phyloP scores from a whole-genome alignment of 148 eudicot genomes.

The Amaranthus hypochondriacus region DNA sequence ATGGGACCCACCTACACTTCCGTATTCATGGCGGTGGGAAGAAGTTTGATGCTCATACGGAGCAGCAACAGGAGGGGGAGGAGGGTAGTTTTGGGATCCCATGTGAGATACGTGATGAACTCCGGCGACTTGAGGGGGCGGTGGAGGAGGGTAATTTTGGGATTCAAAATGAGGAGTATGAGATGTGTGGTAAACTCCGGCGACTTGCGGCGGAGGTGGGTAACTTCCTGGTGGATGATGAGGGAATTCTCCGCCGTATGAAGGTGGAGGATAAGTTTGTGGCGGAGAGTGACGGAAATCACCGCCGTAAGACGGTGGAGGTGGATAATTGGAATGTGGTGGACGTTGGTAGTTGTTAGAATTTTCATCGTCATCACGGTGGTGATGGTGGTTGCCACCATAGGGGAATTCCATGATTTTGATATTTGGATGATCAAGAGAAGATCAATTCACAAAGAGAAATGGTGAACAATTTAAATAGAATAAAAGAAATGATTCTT shows the following conservation, averaged over 20 bases:
- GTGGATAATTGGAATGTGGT: neutral
- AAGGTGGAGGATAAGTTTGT: conserved; percentile 5
- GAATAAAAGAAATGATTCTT: too few species aligned
- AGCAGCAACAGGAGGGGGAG: neutral
- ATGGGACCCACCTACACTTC: neutral
- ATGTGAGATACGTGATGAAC: conserved; percentile 22
- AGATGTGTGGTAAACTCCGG: conserved; percentile 22
- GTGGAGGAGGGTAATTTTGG: conserved; percentile 30
- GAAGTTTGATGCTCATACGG: neutral
- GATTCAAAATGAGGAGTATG: conserved; percentile 16
- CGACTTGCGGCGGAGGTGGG: conserved; percentile 23
- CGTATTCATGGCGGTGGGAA: neutral
- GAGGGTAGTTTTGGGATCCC: conserved; percentile 12
- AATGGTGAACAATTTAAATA: neutral
- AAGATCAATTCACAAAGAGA: too few species aligned
- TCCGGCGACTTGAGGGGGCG: conserved; percentile 17
- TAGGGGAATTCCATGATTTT: conserved; percentile 30
- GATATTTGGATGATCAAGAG: neutral
- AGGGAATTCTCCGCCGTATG: conserved; percentile 11
- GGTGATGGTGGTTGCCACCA: conserved; percentile 30
- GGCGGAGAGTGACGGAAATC: neutral
- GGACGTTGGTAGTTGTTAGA: conserved; percentile 10
- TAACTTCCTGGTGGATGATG: conserved; percentile 1
- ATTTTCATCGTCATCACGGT: conserved; percentile 16
- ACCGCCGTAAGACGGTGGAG: conserved; percentile 29